phyloP scores from a whole-genome alignment of 139 green algal genomes.

The Micromonas commoda region DNA sequence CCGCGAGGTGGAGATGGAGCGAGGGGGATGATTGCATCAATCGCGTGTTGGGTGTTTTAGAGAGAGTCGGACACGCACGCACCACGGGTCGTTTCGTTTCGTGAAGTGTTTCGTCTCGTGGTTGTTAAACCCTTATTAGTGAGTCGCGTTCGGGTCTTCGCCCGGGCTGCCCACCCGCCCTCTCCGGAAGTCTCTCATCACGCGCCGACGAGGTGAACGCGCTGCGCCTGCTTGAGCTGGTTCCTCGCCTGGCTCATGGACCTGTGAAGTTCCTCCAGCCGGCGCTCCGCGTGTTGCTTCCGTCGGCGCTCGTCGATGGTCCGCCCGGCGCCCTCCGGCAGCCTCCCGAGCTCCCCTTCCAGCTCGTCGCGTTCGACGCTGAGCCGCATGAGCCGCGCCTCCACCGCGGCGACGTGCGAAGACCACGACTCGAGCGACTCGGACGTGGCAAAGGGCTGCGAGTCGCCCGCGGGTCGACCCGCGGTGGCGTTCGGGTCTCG shows the following conservation, averaged over 20 bases:
- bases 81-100: too few species aligned
- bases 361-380: not conserved
- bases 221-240: not conserved
- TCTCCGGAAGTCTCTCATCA: too few species aligned
- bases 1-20: too few species aligned
- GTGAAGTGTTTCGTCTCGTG: too few species aligned
- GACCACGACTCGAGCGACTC: not conserved
- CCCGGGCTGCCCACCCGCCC: too few species aligned
- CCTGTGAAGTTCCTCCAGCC: not conserved
- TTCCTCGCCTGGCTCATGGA: not conserved
- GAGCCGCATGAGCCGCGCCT: not conserved
- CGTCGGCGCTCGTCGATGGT: not conserved
- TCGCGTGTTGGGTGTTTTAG: too few species aligned
- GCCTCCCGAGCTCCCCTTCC: not conserved
- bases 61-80: too few species aligned
- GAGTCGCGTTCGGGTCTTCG: too few species aligned
- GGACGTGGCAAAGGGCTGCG: not conserved
- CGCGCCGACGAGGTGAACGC: too few species aligned
- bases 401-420: not conserved
- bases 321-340: not conserved
- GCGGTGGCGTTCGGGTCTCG: not conserved
- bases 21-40: too few species aligned
- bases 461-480: not conserved
- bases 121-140: too few species aligned
- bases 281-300: not conserved